Evolutionary conservation across 2,329 filamentous ascomycete genomes (phyloP), one percentile per base, ranked within the genome.

Genomic region (Diaporthe australafricana): DNA sequence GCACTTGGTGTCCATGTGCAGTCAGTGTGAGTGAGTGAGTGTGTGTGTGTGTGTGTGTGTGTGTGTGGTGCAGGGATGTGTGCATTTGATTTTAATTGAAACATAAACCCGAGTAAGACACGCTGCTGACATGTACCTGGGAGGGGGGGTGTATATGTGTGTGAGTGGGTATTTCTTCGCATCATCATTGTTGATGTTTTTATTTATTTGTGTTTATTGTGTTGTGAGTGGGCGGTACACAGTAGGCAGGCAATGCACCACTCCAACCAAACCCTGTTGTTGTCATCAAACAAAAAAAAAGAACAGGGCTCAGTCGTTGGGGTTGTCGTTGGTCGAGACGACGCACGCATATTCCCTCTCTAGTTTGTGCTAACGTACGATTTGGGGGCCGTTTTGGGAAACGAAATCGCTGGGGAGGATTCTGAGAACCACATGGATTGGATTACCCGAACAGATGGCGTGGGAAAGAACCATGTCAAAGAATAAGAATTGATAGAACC

Each of bases 71-170:
- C n/a, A n/a, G 42, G 55, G 32, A 27, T 17, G 20, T 52, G 48
- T 40, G 38, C 45, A 60, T 48, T 35, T 63, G 57, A 35, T 63
- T 63, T 20, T 35, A 50, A 65, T 50, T 65, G 60, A 65, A 65
- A 65, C 45, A 65, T 48, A 65, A 48, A 63, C 27, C 30, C 60
- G 60, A 63, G 42, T 63, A 63, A 63, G 60, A 48, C 42, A 63
- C 20, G n/a, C 20, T n/a, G 38, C 56, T 60, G 22, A 25, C 25
- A 40, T 22, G 53, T 56, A 56, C 53, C 30, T 55, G 16, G 6
- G 25, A 30, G 48, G 22, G 48, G 16, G 48, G n/a, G 48, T 27
- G 25, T 48, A 7, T 11, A 3, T 30, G 14, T 30, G 8, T 14
- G 25, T 12, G 1, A 5, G 50, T 53, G 50, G 30, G 52, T 55